phyloP scores from a whole-genome alignment of 2,329 filamentous ascomycete species.

The Exophiala dermatitidis region DNA sequence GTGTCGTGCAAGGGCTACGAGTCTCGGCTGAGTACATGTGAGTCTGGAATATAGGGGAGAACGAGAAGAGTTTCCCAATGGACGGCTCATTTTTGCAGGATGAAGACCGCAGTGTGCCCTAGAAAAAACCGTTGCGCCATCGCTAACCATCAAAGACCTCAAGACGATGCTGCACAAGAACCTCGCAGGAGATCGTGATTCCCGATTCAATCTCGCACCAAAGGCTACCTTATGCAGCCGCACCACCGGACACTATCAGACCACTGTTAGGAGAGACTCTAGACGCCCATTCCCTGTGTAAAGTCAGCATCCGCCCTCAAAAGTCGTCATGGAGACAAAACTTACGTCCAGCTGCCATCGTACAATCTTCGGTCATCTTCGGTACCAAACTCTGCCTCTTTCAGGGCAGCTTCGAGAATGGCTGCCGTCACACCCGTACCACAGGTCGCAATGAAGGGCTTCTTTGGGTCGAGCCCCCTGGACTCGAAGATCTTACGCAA shows the following conservation, averaged over 20 bases:
- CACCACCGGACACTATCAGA: slow-evolving; percentile 32
- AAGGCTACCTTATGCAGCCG: neutral
- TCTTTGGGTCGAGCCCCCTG: slow-evolving; percentile 71
- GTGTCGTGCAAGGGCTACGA: too few relatives aligned
- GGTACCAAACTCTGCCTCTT: slow-evolving; percentile 66
- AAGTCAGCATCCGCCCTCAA: slow-evolving; percentile 14
- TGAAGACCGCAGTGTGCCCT: too few relatives aligned
- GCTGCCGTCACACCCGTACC: slow-evolving; percentile 92
- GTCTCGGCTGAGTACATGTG: too few relatives aligned
- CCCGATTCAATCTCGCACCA: neutral
- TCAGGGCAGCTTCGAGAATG: slow-evolving; percentile 78
- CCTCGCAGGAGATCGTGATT: neutral
- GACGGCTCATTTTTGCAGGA: too few relatives aligned
- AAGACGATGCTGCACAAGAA: neutral
- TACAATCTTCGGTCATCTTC: slow-evolving; percentile 67
- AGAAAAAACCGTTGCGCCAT: neutral
- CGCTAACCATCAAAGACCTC: neutral
- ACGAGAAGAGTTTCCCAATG: too few relatives aligned
- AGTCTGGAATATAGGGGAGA: too few relatives aligned
- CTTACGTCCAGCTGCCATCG: slow-evolving; percentile 96
- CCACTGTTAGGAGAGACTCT: slow-evolving; percentile 41
- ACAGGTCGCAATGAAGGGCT: slow-evolving; percentile 79
- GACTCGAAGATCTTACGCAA: slow-evolving; percentile 67
- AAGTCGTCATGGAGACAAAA: slow-evolving; percentile 28
- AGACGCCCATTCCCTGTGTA: slow-evolving; percentile 43